Evolutionary conservation across 2,329 filamentous ascomycete species (phyloP).

Genomic region (Mollisiaceae sp.): DNA sequence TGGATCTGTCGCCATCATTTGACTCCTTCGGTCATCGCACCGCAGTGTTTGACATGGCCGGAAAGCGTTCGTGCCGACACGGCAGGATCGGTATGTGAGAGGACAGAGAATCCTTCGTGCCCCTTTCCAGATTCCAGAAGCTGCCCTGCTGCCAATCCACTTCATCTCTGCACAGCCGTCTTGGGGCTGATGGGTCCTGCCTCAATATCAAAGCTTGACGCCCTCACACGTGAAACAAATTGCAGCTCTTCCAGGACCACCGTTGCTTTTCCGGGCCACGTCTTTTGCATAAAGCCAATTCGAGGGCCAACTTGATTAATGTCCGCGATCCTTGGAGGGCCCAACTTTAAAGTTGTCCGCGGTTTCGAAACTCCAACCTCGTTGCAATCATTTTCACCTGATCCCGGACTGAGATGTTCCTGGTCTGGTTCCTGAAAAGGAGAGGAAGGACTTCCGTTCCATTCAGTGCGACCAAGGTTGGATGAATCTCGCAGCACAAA

Average conservation of each 20-base stretch:
- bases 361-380: conserved; percentile 6
- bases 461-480: no score
- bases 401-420: neutral
- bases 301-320: neutral
- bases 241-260: conserved; percentile 5
- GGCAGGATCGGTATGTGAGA: neutral
- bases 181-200: neutral
- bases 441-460: no score
- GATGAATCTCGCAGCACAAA: no score
- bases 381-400: neutral
- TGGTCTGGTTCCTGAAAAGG: no score
- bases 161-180: conserved; percentile 3
- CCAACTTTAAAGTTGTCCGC: conserved; percentile 4
- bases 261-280: neutral
- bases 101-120: conserved; percentile 3
- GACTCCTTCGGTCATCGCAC: conserved; percentile 5
- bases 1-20: conserved; percentile 12
- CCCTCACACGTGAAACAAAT: conserved; percentile 12
- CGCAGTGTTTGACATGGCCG: conserved; percentile 4
- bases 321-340: conserved; percentile 2
- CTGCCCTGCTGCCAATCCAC: neutral
- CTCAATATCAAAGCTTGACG: conserved; percentile 9
- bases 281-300: neutral
- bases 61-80: neutral
- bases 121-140: conserved; percentile 6